These are phyloP conservation scores for Auriscalpium vulgare DNA, from an alignment of 768 basidiomycete species.

Conservation along the genomic window DNA sequence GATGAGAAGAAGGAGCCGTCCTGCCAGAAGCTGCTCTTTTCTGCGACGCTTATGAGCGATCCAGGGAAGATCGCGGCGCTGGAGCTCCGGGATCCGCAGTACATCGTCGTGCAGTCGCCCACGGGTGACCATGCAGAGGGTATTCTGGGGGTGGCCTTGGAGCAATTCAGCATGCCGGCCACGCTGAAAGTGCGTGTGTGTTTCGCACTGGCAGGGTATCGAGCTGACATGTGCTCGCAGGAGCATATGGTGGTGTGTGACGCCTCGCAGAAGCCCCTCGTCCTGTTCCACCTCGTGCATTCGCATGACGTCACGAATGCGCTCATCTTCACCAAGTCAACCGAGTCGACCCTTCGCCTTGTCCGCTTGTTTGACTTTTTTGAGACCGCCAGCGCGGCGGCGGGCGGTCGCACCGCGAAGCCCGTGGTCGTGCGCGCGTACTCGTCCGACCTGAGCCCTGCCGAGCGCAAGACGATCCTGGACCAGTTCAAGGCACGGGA, in stretches of 20 bases:
- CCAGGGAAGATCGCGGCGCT: slow-evolving; percentile 88
- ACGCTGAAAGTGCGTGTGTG: slow-evolving; percentile 53
- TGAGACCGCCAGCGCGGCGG: slow-evolving; percentile 36
- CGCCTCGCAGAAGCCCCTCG: slow-evolving; percentile 75
- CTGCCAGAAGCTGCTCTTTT: slow-evolving; percentile 94
- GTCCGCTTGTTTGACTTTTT: slow-evolving; percentile 79
- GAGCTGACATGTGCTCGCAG: slow-evolving; percentile 27
- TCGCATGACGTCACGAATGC: slow-evolving; percentile 52
- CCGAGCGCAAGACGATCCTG: slow-evolving; percentile 70
- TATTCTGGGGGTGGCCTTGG: slow-evolving; percentile 52
- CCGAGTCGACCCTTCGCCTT: slow-evolving; percentile 81
- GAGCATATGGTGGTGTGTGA: slow-evolving; percentile 85
- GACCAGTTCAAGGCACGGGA: slow-evolving; percentile 76
- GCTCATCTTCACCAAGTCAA: slow-evolving; percentile 94
- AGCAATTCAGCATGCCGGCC: slow-evolving; percentile 75
- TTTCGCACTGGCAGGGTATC: not conserved
- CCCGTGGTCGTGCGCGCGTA: slow-evolving; percentile 57
- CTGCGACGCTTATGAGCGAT: slow-evolving; percentile 90
- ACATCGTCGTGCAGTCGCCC: slow-evolving; percentile 70
- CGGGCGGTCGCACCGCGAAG: slow-evolving; percentile 12
- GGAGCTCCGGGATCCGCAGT: slow-evolving; percentile 70
- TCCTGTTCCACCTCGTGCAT: slow-evolving; percentile 83
- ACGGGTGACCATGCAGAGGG: slow-evolving; percentile 23
- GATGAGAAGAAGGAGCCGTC: slow-evolving; percentile 53
- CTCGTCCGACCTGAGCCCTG: slow-evolving; percentile 73